Conservation (phyloP, 257 asterid species). For the Solanum appendiculatum region DNA sequence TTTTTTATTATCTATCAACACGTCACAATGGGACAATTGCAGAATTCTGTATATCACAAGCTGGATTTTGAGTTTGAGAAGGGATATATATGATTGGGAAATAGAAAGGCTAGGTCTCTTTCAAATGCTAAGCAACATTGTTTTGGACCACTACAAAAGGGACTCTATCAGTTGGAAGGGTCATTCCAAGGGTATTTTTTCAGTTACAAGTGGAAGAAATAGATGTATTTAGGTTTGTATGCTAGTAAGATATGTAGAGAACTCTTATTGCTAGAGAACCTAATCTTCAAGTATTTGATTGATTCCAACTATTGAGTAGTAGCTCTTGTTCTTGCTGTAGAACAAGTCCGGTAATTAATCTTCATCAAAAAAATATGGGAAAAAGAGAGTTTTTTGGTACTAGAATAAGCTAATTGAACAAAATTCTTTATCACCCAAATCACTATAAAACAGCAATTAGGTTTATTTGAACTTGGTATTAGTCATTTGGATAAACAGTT, state of each 20-base stretch:
- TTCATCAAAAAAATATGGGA: background rate
- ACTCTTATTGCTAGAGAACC: background rate
- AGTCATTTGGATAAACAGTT: background rate
- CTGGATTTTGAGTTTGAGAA: background rate
- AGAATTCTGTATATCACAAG: background rate
- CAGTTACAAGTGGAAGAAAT: background rate
- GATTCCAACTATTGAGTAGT: background rate
- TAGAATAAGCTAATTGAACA: background rate
- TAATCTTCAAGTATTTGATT: background rate
- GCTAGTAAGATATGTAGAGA: background rate
- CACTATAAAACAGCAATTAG: background rate
- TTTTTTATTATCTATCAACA: background rate
- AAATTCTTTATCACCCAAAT: background rate
- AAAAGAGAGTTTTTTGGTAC: background rate
- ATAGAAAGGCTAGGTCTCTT: background rate
- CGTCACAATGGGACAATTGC: background rate
- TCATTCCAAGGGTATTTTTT: background rate
- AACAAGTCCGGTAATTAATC: background rate
- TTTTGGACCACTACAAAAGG: background rate
- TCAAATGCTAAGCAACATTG: background rate
- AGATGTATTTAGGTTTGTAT: background rate
- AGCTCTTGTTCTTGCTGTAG: background rate
- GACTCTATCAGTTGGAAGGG: background rate
- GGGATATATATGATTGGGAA: background rate
- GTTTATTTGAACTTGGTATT: background rate